These are phyloP conservation scores for Casuarina equisetifolia DNA, from an alignment of 306 rosid genomes.

Conservation along the genomic window DNA sequence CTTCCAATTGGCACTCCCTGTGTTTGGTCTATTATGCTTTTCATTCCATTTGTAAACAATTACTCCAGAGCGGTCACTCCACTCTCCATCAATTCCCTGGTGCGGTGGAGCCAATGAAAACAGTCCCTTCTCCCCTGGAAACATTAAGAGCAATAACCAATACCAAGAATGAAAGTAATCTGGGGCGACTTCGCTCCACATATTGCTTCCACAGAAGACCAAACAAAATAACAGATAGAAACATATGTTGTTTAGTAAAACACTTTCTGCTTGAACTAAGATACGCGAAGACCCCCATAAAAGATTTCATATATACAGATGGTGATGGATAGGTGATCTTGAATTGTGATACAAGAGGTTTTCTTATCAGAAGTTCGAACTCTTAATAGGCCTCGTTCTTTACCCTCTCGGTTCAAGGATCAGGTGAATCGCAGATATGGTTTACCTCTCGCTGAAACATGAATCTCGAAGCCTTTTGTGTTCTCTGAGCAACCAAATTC, in stretches of 20 bases:
- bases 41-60: constrained; percentile 79
- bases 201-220: neutral
- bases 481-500: neutral
- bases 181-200: neutral
- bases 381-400: neutral
- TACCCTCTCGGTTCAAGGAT: neutral
- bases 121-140: constrained; percentile 65
- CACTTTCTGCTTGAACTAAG: no score
- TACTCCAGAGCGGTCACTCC: constrained; percentile 75
- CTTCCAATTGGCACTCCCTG: constrained; percentile 71
- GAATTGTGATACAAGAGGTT: neutral
- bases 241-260: no score
- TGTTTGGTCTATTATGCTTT: constrained; percentile 59
- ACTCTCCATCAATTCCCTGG: constrained; percentile 90
- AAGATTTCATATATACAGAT: neutral
- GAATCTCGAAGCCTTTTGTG: neutral
- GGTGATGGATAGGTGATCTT: neutral
- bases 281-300: no score
- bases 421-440: neutral
- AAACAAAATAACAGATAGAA: no score
- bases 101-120: constrained; percentile 70
- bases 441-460: neutral
- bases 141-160: neutral
- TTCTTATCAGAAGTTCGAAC: neutral
- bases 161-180: neutral